A percentile compares a stretch with the other conserved stretches of the same genome.
These are phyloP conservation scores for Arabidopsis hybrid DNA, from an alignment of 441 rosid genomes.

Conservation along the genomic window DNA sequence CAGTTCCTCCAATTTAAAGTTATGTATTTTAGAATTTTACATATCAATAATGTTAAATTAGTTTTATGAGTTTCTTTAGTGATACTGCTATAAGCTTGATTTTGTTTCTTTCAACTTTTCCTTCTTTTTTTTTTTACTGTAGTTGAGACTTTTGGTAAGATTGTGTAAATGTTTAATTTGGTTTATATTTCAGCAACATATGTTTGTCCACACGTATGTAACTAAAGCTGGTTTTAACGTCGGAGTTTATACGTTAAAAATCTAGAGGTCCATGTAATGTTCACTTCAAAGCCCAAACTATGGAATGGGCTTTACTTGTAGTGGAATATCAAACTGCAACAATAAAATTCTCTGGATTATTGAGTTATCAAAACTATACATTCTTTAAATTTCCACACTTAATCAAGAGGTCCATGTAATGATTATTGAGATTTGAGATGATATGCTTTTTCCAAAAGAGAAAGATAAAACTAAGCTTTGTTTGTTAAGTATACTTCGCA, in stretches of 20 bases:
- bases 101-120: not conserved
- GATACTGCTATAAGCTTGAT: not conserved
- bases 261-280: constrained; percentile 3
- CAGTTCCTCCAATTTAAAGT: not conserved
- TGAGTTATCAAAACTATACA: too few relatives aligned
- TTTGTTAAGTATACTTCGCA: constrained; percentile 18
- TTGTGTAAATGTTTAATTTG: too few relatives aligned
- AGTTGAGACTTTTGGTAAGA: not conserved
- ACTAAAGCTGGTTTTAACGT: not conserved
- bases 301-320: constrained; percentile 3
- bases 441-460: not conserved
- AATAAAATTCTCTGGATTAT: too few relatives aligned
- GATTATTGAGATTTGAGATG: not conserved
- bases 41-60: not conserved
- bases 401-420: too few relatives aligned
- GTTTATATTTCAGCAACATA: too few relatives aligned
- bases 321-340: not conserved
- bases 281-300: not conserved
- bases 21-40: not conserved
- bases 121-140: not conserved
- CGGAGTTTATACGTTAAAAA: not conserved
- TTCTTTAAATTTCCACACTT: too few relatives aligned
- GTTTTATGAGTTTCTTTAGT: not conserved
- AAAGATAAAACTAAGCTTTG: not conserved
- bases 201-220: too few relatives aligned